phyloP scores from a whole-genome alignment of 129 eudicot species.

The Cynara cardunculus region DNA sequence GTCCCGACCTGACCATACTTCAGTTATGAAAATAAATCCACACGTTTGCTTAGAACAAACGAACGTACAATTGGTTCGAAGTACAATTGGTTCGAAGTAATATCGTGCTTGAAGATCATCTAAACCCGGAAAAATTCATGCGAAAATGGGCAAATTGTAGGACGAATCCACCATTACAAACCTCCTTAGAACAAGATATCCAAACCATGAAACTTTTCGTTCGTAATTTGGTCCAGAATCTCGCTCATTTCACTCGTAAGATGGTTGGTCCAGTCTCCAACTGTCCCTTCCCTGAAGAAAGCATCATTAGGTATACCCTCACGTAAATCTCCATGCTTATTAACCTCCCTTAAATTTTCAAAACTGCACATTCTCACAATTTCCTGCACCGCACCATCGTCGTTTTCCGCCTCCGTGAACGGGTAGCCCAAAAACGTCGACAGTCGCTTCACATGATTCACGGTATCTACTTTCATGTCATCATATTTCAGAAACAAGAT shows the following conservation, averaged over 20 bases:
- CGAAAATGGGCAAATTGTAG: not conserved
- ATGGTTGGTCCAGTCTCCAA: not conserved
- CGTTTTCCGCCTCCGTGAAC: constrained; percentile 26
- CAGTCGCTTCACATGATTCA: constrained; percentile 6
- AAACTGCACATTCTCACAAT: constrained; percentile 27
- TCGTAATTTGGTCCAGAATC: not conserved
- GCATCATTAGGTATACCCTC: constrained; percentile 19
- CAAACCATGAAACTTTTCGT: not conserved
- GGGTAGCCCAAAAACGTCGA: constrained; percentile 27
- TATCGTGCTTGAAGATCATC: too few species aligned
- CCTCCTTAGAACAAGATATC: not conserved
- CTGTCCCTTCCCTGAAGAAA: not conserved
- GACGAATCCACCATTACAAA: not conserved
- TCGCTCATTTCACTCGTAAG: not conserved
- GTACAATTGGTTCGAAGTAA: too few species aligned
- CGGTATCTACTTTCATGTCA: constrained; percentile 12
- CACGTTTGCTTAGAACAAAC: too few species aligned
- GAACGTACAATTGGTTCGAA: too few species aligned
- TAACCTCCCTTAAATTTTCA: constrained; percentile 29
- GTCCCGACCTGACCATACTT: too few species aligned
- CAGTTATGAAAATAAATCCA: too few species aligned
- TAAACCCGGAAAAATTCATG: not conserved
- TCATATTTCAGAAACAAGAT: constrained; percentile 24
- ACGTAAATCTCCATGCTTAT: constrained; percentile 16
- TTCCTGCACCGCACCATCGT: constrained; percentile 19